Base-by-base conservation (phyloP, 208 protist species). In the Acanthamoeba healyi region DNA sequence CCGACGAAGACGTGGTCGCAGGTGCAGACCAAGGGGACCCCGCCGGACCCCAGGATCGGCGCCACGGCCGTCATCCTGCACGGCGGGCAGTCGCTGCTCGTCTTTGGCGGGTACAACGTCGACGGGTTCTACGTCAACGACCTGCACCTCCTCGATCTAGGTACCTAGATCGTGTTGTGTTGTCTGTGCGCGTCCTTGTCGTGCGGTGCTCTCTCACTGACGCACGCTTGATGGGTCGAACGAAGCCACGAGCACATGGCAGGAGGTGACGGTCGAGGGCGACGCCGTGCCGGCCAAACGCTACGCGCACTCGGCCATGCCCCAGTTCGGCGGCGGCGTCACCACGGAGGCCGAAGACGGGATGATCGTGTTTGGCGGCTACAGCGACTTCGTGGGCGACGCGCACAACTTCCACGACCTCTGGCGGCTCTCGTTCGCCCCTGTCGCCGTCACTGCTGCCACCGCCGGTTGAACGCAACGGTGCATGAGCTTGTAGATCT, bases 111-210 rank as follows among this genome's bases (percentile, higher is more conserved):
- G 5, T 79, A 79, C 70, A n/a, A 38, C 29, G 36, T 49, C 22
- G 70, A 79, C 32, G 70, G 70, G 19, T 44, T 79, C 70, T 79
- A 79, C 38, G 22, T 44, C 34, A 79, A 79, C 70, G 70, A 79
- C 10, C 70, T 79, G 5, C 70, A 44, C 2, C 70, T 38, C 6
- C 70, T 79, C 36, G 14, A 79, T 19, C 38, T 79, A 3, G 70
- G 70, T 79, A 34, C 54, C 10, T 61, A 3, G 3, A 61, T n/a
- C 54, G 22, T 61, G 54, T 34, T 74, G 36, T 17, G 36, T 74
- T 24, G 70, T 67, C 5, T 7, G 10, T 65, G 58, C 26, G 3
- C n/a, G 70, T 6, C 29, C 7, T 29, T 79, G 36, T 46, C 36
- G 9, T 40, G 9, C 34, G 0, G 32, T 42, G 7, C 5, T 22